These are phyloP conservation scores for Lasiodiplodia theobromae DNA, from an alignment of 2,329 filamentous ascomycete species.

Conservation along the genomic window DNA sequence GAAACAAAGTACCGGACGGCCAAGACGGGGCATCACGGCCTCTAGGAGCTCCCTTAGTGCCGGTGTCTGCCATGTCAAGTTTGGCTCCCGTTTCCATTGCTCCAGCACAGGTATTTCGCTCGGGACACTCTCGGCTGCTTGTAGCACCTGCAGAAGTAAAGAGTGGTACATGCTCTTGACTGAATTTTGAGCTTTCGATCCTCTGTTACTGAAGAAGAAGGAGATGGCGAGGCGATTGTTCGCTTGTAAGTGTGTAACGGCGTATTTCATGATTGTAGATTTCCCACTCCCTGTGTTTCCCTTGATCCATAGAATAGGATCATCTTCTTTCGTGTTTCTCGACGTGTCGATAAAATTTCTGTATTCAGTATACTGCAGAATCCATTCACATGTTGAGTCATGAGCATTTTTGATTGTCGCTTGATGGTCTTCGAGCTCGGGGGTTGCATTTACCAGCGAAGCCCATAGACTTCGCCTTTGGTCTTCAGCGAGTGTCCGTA, in stretches of 20 bases:
- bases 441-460: constrained; percentile 44
- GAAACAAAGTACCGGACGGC: constrained; percentile 36
- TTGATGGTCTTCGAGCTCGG: constrained; percentile 49
- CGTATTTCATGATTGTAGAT: constrained; percentile 52
- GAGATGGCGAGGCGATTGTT: constrained; percentile 26
- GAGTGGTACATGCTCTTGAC: constrained; percentile 38
- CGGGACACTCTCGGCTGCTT: constrained; percentile 31
- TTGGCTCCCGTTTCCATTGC: not conserved
- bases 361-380: constrained; percentile 46
- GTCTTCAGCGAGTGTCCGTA: constrained; percentile 1
- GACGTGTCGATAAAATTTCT: constrained; percentile 46
- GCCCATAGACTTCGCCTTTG: constrained; percentile 37
- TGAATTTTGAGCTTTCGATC: constrained; percentile 35
- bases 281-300: constrained; percentile 58
- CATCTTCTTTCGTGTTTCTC: constrained; percentile 38
- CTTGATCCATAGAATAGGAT: constrained; percentile 57
- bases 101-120: constrained; percentile 17
- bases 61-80: constrained; percentile 4
- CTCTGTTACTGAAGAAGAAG: constrained; percentile 35
- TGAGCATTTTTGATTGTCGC: constrained; percentile 48
- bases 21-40: constrained; percentile 33
- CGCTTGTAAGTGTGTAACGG: constrained; percentile 24
- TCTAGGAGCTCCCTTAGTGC: constrained; percentile 35
- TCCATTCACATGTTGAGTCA: constrained; percentile 51
- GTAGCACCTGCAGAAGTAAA: constrained; percentile 38